Base-by-base conservation (phyloP, 306 rosid genomes). In the Oemleria cerasiformis region DNA sequence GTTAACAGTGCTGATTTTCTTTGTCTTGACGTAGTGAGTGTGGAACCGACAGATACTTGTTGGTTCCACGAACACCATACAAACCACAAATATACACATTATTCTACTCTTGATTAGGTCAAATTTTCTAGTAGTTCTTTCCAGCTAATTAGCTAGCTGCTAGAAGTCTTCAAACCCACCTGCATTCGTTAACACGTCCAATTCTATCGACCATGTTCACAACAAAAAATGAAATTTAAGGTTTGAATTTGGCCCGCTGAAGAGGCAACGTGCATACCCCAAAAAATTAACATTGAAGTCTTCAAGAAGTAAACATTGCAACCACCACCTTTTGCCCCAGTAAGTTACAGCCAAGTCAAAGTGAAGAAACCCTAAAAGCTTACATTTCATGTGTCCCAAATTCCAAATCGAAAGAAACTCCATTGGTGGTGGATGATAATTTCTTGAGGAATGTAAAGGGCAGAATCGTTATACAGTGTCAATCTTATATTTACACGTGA, bases 161-260 rank as follows among this genome's bases (percentile, higher is more conserved):
- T 30, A 34, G 20, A 47, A 23, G 42, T 30, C 36, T 30, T 30
- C 36, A 0, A 50, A 45, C 15, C 19, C 66, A 71, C 56, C 30
- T 71, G 75, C 75, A 6, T 58, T 30, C 43, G 11, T 16, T 12
- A n/a, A 45, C 11, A 9, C 54, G 66, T 25, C 75, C 56, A 43
- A 10, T 25, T 57, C 73, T 54, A 9, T 68, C 19, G 73, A 68
- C 50, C n/a, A 42, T 21, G 3, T 42, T 43, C 39, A 43, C 19
- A 59, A 19, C 47, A 43, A 0, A 5, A 10, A 58, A 34, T 30
- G 65, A 57, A 38, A 23, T 57, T 57, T 23, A 13, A 23, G 74
- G 65, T 70, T 56, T 39, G 25, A 41, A 56, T 55, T 56, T 23
- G 11, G 73, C 73, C 63, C 40, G 23, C 50, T 8, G 60, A 68